phyloP scores from a whole-genome alignment of 2,329 filamentous ascomycete genomes.

The Byssothecium circinans region DNA sequence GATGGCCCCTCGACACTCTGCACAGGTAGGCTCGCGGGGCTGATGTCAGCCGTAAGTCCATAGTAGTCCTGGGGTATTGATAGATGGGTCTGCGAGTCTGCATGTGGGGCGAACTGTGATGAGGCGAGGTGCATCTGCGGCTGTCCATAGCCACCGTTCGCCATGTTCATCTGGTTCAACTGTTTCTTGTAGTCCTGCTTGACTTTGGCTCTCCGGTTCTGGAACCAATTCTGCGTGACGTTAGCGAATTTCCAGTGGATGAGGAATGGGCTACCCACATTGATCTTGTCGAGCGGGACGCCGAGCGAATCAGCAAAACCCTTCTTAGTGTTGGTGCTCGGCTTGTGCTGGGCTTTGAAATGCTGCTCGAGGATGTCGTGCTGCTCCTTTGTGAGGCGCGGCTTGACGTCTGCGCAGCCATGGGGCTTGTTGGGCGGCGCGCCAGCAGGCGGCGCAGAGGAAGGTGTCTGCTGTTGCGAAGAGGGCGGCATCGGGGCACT shows the following conservation, averaged over 20 bases:
- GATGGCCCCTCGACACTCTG: constrained; percentile 35
- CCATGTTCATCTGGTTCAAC: constrained; percentile 41
- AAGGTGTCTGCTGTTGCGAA: constrained; percentile 11
- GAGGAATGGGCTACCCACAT: constrained; percentile 45
- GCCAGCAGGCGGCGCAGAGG: constrained; percentile 17
- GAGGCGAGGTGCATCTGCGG: constrained; percentile 26
- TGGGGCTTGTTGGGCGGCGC: constrained; percentile 25
- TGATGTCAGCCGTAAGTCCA: constrained; percentile 38
- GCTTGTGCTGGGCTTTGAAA: constrained; percentile 53
- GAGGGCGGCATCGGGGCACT: constrained; percentile 14
- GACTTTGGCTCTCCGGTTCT: constrained; percentile 56
- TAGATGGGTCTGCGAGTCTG: constrained; percentile 25
- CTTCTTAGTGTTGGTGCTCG: constrained; percentile 54
- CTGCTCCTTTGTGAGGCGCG: constrained; percentile 56
- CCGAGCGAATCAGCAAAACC: constrained; percentile 51
- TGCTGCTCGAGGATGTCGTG: constrained; percentile 55
- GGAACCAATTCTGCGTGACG: constrained; percentile 54
- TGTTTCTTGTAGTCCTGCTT: constrained; percentile 57
- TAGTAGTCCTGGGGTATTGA: constrained; percentile 29
- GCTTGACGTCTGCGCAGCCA: constrained; percentile 50
- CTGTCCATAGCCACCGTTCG: constrained; percentile 33
- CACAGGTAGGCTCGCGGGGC: constrained; percentile 37
- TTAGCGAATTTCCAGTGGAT: constrained; percentile 30
- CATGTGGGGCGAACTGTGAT: constrained; percentile 14
- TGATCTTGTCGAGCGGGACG: constrained; percentile 57